These are phyloP conservation scores for Panaeolus cyanescens DNA, from an alignment of 768 basidiomycete genomes.

Conservation along the genomic window DNA sequence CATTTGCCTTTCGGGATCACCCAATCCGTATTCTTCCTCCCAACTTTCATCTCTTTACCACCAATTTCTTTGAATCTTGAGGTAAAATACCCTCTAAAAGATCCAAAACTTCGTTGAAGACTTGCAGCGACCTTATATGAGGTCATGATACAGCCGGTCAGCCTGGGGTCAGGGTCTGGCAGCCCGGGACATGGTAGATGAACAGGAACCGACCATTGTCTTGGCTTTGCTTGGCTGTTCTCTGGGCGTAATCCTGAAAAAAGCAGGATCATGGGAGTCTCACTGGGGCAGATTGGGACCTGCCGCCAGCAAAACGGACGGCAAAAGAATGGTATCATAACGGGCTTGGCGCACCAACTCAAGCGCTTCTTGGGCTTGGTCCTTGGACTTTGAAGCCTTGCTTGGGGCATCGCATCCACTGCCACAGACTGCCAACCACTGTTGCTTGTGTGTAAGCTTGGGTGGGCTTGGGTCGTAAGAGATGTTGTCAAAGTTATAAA, in stretches of 20 bases:
- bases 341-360: slow-evolving; percentile 2
- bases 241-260: not conserved
- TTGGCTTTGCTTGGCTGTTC: not conserved
- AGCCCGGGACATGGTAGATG: slow-evolving; percentile 1
- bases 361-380: slow-evolving; percentile 3
- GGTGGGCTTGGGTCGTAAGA: not conserved
- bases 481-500: slow-evolving; percentile 3
- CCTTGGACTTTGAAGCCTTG: slow-evolving; percentile 1
- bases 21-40: not conserved
- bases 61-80: not conserved
- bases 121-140: not conserved
- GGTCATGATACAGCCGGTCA: not conserved
- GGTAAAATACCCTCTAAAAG: not conserved
- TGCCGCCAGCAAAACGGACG: not conserved
- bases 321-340: not conserved
- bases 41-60: not conserved
- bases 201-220: not conserved
- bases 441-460: not conserved
- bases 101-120: not conserved
- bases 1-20: not conserved
- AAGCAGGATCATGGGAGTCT: not conserved
- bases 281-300: not conserved
- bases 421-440: slow-evolving; percentile 1
- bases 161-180: not conserved
- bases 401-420: slow-evolving; percentile 1